Base-by-base conservation (phyloP, 768 basidiomycete species). In the Cantharellus anzutake region DNA sequence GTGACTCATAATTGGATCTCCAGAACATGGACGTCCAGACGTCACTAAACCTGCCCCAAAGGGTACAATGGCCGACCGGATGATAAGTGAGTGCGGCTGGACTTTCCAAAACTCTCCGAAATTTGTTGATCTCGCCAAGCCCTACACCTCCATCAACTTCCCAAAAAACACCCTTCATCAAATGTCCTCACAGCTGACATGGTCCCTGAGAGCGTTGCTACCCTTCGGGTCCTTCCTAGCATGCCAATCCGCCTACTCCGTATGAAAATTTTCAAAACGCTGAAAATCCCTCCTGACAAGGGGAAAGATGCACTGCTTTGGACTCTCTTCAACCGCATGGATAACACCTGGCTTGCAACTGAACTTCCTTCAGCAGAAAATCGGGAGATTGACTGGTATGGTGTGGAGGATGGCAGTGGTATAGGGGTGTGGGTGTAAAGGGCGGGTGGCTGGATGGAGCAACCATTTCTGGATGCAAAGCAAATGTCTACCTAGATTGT, bases 161-260 rank as follows among this genome's bases (percentile, higher is more conserved):
- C 20, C 1, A 29, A 29, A 29, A 29, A 29, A 29, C 20, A 29
- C 20, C 20, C 20, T 29, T 29, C 20, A 29, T 29, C 20, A 29
- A 29, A 29, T 29, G 20, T 29, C 20, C 20, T 29, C 20, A 29
- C 20, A 29, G 20, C 20, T 29, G 20, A 29, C 20, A 29, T 29
- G 20, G 20, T 29, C 20, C 20, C 20, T 29, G 20, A 29, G 20
- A 29, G 20, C 44, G 11, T 48, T 48, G 11, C 11, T 11, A 48
- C 44, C 44, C 44, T 87, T 16, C 79, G 76, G 41, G 78, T 82
- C 0, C 73, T 91, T 14, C 80, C 82, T 51, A 80, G 76, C 2
- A 86, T 88, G 83, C 72, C 79, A 14, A 66, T 89, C 34, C 77
- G 76, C 44, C 69, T 73, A n/a, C 73, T 91, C 59, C 78, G 82